Evolutionary conservation across 2,329 filamentous ascomycete genomes (phyloP).

Genomic region (Aureobasidium sp.): DNA sequence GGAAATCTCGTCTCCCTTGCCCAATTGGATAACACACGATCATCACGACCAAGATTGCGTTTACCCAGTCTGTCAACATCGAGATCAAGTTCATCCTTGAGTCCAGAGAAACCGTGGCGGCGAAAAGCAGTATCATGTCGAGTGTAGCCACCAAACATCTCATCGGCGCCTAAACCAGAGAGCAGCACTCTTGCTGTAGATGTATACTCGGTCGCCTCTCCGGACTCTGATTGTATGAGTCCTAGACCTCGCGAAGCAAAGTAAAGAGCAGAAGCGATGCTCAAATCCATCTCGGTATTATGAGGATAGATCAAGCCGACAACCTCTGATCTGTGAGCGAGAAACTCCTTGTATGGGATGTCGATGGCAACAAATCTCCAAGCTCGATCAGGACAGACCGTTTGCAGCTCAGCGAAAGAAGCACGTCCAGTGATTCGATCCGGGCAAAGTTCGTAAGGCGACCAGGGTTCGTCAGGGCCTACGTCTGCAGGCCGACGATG

Average conservation of each 20-base stretch:
- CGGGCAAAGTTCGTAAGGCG: conserved; percentile 73
- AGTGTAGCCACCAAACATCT: conserved; percentile 89
- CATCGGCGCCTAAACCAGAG: conserved; percentile 90
- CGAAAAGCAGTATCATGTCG: conserved; percentile 73
- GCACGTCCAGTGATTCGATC: conserved; percentile 81
- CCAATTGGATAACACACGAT: conserved; percentile 85
- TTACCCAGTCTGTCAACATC: conserved; percentile 82
- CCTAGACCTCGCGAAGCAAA: conserved; percentile 78
- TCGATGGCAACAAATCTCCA: conserved; percentile 89
- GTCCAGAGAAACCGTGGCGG: conserved; percentile 59
- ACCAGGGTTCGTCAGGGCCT: conserved; percentile 21
- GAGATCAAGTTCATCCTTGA: conserved; percentile 75
- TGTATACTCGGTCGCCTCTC: conserved; percentile 41
- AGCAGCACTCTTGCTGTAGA: conserved; percentile 76
- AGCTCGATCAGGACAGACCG: conserved; percentile 58
- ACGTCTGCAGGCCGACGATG: conserved; percentile 31
- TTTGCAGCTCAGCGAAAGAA: conserved; percentile 67
- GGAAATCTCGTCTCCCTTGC: conserved; percentile 84
- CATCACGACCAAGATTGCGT: conserved; percentile 90
- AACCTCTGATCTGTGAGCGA: conserved; percentile 61
- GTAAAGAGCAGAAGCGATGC: conserved; percentile 88
- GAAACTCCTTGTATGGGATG: conserved; percentile 69
- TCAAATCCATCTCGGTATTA: conserved; percentile 98
- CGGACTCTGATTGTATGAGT: conserved; percentile 19
- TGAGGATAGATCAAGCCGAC: conserved; percentile 81